Percentiles rank a stretch among this genome's conserved stretches.
Evolutionary conservation across 2,329 filamentous ascomycete species (phyloP).

Genomic region (Ceratocystis cubensis): DNA sequence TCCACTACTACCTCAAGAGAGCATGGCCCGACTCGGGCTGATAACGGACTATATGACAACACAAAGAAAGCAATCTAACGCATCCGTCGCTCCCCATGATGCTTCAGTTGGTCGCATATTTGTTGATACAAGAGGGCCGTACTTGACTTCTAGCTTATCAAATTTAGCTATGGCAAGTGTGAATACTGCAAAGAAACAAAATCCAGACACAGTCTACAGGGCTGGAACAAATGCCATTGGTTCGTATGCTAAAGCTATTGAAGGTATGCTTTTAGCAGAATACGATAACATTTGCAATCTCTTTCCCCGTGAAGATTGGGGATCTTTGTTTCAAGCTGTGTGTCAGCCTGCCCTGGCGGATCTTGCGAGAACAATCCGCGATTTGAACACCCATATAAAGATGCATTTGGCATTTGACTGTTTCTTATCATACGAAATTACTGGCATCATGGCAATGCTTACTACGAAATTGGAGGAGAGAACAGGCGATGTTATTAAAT

Average conservation of each 20-base stretch:
- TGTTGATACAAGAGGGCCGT: conserved; percentile 72
- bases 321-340: conserved; percentile 62
- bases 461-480: conserved; percentile 67
- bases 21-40: conserved; percentile 60
- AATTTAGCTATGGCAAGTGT: conserved; percentile 81
- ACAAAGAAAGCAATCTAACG: conserved; percentile 36
- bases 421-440: conserved; percentile 88
- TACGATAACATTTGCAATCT: conserved; percentile 83
- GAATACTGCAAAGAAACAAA: conserved; percentile 69
- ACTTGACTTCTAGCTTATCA: conserved; percentile 67
- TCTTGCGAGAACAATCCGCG: conserved; percentile 71
- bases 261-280: conserved; percentile 76
- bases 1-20: conserved; percentile 65
- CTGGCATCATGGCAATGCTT: conserved; percentile 72
- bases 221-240: conserved; percentile 83
- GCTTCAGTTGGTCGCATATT: conserved; percentile 71
- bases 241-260: conserved; percentile 75
- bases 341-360: conserved; percentile 68
- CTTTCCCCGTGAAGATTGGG: conserved; percentile 77
- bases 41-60: conserved; percentile 64
- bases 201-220: conserved; percentile 70
- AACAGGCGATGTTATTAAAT: conserved; percentile 68
- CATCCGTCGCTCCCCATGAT: conserved; percentile 37
- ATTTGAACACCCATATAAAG: conserved; percentile 83
- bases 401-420: conserved; percentile 79